Evolutionary conservation across 768 basidiomycete genomes (phyloP).

Genomic region (Candolleomyces aberdarensis): DNA sequence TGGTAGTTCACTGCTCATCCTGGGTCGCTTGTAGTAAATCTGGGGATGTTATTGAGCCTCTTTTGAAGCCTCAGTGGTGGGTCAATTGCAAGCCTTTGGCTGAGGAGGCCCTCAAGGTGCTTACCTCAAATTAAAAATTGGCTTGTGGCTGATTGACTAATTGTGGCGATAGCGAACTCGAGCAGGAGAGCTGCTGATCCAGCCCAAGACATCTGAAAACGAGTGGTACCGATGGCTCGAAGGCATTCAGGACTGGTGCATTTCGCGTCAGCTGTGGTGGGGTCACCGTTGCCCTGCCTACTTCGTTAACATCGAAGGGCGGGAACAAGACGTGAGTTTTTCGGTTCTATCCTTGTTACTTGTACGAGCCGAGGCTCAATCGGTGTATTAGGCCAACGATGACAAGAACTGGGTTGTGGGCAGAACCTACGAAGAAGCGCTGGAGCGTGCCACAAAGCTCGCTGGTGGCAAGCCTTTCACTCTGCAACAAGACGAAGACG

Average conservation of each 20-base stretch:
- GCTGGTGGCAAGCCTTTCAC: constrained; percentile 67
- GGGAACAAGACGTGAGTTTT: constrained; percentile 57
- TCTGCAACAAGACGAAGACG: constrained; percentile 93
- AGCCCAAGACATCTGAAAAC: constrained; percentile 81
- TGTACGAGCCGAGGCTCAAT: neutral
- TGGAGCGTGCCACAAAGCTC: constrained; percentile 64
- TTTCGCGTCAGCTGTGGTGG: constrained; percentile 99
- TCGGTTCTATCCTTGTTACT: neutral
- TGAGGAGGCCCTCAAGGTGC: constrained; percentile 82
- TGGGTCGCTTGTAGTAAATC: constrained; percentile 64
- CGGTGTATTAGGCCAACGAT: constrained; percentile 48
- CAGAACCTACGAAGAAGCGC: constrained; percentile 72
- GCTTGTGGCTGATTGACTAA: neutral
- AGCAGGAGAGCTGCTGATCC: constrained; percentile 81
- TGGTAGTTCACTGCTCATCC: neutral
- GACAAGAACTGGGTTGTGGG: constrained; percentile 92
- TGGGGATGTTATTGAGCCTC: constrained; percentile 92
- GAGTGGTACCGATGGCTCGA: constrained; percentile 98
- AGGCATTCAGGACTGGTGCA: constrained; percentile 97
- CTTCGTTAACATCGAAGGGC: constrained; percentile 81
- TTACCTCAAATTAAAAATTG: neutral
- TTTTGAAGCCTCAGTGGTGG: constrained; percentile 99
- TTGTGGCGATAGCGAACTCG: constrained; percentile 62
- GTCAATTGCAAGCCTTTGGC: constrained; percentile 90
- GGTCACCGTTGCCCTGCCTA: constrained; percentile 96